Evolutionary conservation across 345 rosid genomes (phyloP).

Genomic region (Psidium friedrichsthalianum): DNA sequence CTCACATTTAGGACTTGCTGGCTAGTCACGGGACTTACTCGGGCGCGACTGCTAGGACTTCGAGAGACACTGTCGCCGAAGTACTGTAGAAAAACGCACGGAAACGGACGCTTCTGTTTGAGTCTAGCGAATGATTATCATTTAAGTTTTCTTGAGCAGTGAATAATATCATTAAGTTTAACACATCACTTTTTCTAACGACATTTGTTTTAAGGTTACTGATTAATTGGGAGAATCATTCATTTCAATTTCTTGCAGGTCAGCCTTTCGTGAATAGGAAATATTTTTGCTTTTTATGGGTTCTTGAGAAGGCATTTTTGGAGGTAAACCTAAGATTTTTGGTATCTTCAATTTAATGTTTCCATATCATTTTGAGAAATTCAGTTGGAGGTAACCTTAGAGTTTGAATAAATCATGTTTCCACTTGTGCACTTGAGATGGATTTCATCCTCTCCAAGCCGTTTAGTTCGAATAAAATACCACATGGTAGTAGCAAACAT

Average conservation of each 20-base stretch:
- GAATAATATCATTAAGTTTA: too few relatives aligned
- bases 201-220: neutral
- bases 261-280: conserved; percentile 83
- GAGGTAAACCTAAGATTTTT: conserved; percentile 38
- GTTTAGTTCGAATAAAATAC: too few relatives aligned
- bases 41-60: too few relatives aligned
- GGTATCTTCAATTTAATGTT: neutral
- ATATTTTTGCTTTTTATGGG: conserved; percentile 78
- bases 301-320: conserved; percentile 84
- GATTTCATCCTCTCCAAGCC: neutral
- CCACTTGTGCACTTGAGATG: fast-evolving
- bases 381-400: too few relatives aligned
- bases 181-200: too few relatives aligned
- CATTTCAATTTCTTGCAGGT: conserved; percentile 29
- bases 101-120: too few relatives aligned
- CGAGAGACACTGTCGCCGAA: too few relatives aligned
- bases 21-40: too few relatives aligned
- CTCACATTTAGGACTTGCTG: too few relatives aligned
- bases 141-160: neutral
- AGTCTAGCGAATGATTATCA: neutral
- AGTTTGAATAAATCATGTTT: neutral
- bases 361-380: neutral
- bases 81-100: too few relatives aligned
- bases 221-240: neutral
- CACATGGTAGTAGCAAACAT: neutral